A percentile compares a stretch with the other conserved stretches of the same genome.
Evolutionary conservation across 805 yeast species (phyloP).

Genomic region (Yarrowia keelungensis): DNA sequence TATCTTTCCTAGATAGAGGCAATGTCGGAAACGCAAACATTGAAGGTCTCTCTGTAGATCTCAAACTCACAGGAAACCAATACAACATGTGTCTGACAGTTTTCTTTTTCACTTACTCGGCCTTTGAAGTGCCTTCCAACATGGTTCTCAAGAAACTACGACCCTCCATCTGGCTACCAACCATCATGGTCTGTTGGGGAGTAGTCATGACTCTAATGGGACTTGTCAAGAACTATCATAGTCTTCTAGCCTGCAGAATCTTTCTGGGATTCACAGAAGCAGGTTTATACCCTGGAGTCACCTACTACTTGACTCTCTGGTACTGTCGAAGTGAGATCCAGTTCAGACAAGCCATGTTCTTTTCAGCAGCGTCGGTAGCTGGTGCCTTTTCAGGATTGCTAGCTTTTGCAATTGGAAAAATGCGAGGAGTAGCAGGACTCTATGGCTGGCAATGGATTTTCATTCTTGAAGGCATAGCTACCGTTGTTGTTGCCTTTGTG

Average conservation of each 20-base stretch:
- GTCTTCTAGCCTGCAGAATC: neutral
- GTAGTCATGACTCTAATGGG: neutral
- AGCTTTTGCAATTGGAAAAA: neutral
- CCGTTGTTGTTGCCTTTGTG: neutral
- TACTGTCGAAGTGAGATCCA: neutral
- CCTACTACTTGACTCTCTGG: slow-evolving; percentile 5
- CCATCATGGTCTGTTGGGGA: slow-evolving; percentile 1
- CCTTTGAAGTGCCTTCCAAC: neutral
- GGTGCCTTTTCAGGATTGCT: neutral
- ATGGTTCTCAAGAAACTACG: neutral
- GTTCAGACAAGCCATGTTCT: slow-evolving; percentile 12
- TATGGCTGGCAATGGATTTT: neutral
- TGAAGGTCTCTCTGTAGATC: neutral
- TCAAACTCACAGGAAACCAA: neutral
- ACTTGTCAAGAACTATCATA: neutral
- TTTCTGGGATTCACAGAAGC: neutral
- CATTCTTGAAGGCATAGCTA: neutral
- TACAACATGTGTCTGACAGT: slow-evolving; percentile 2
- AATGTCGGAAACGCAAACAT: slow-evolving; percentile 3
- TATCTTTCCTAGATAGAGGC: neutral
- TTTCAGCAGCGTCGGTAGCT: neutral
- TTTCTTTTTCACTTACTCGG: neutral
- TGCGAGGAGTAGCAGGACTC: neutral
- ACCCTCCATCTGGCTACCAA: neutral
- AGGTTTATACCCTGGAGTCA: neutral